Base-by-base conservation (phyloP, 768 basidiomycete genomes). In the Phylloporus arenicola region DNA sequence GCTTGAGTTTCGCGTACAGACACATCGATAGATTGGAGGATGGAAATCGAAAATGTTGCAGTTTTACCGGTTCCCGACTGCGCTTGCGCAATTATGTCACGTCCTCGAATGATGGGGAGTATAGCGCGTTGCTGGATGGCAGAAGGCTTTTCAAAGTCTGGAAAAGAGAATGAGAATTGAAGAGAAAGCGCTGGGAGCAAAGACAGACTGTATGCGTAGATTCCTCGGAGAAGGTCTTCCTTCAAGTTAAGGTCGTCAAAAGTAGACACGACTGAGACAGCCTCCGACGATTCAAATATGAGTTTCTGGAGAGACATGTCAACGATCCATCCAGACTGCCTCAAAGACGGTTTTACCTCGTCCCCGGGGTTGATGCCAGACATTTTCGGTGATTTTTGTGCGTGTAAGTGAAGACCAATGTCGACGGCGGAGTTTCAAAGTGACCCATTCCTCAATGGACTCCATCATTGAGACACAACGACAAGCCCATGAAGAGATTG, bases 31-130 rank as follows among this genome's bases (percentile, higher is more conserved):
- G 91, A 92, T 68, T 99, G 95, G 47, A 99, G 84, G 69, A 96
- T 92, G 58, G 94, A 89, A 68, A 99, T 96, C 59, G 93, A 94
- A 74, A 97, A 97, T 17, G 95, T 96, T 6, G 95, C 95, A 10
- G 95, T 99, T 90, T 98, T 99, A 80, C 95, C 95, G 33, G 95
- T 97, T 68, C 95, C 95, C 30, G 94, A 96, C 74, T 98, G 95
- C 38, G 95, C 95, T 75, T 97, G 95, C 31, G 95, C 95, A 68
- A 99, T 97, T 53, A 97, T 95, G 79, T 98, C 95, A 57, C 94
- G 85, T 25, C 91, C 91, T 75, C 91, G 88, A 43, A 84, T 90
- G 65, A 99, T 95, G 45, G 95, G 95, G 52, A 95, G 76, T 70
- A 99, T 97, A 43, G 95, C 95, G 57, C 94, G 87, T 72, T 96